Evolutionary conservation across 1,139 yeast genomes (phyloP).

Genomic region (Magnusiomyces fungicola): DNA sequence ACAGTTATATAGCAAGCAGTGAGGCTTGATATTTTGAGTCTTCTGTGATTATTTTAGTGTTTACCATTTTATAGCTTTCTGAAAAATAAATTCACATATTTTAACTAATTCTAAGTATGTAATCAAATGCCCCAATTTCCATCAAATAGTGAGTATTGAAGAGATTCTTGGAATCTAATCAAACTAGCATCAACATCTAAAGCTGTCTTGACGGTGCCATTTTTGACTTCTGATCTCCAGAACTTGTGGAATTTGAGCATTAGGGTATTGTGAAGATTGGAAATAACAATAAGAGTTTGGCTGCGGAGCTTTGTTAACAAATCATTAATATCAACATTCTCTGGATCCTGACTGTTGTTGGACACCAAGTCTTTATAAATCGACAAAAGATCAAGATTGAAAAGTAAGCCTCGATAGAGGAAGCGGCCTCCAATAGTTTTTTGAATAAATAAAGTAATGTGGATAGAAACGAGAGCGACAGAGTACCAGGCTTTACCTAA

Average conservation of each 20-base stretch:
- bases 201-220: background rate
- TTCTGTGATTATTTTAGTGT: too few relatives aligned
- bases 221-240: constrained; percentile 2
- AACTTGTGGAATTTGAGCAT: constrained; percentile 15
- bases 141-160: constrained; percentile 19
- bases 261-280: constrained; percentile 1
- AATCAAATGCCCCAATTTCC: constrained; percentile 2
- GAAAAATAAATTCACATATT: background rate
- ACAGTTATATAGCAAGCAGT: too few relatives aligned
- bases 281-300: constrained; percentile 2
- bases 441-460: constrained; percentile 3
- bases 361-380: background rate
- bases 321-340: background rate
- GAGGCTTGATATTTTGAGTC: too few relatives aligned
- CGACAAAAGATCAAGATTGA: background rate
- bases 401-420: constrained; percentile 3
- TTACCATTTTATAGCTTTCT: background rate
- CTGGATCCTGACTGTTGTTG: background rate
- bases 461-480: constrained; percentile 6
- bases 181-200: constrained; percentile 2
- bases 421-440: constrained; percentile 1
- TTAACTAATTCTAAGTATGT: background rate
- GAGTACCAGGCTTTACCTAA: constrained; percentile 5
- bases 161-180: constrained; percentile 2
- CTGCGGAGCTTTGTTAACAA: constrained; percentile 7